Conservation (phyloP, 2,329 filamentous ascomycete genomes). For the Scorias spongiosa region DNA sequence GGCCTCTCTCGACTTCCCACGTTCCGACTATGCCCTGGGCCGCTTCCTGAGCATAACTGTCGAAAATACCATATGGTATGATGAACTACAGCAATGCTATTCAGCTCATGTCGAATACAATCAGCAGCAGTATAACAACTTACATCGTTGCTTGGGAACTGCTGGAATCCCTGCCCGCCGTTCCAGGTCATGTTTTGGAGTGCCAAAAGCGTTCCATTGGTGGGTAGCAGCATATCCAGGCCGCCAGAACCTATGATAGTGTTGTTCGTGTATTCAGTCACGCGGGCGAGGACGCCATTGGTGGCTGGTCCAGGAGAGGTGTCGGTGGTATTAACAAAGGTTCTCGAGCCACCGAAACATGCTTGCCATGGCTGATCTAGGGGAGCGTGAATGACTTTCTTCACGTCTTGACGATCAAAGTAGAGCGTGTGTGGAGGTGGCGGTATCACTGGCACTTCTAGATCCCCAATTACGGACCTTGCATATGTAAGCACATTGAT, state of each 20-base stretch:
- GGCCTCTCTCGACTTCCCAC: slow-evolving; percentile 28
- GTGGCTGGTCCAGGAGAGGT: slow-evolving; percentile 22
- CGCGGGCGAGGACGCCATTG: slow-evolving; percentile 27
- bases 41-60: slow-evolving; percentile 24
- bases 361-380: slow-evolving; percentile 3
- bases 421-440: slow-evolving; percentile 17
- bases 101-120: slow-evolving; percentile 31
- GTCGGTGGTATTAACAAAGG: slow-evolving; percentile 16
- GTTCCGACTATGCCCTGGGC: slow-evolving; percentile 39
- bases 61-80: slow-evolving; percentile 28
- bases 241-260: slow-evolving; percentile 34
- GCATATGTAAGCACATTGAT: slow-evolving; percentile 6
- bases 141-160: slow-evolving; percentile 24
- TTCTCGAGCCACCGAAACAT: neutral
- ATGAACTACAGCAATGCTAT: slow-evolving; percentile 27
- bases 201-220: slow-evolving; percentile 37
- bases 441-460: neutral
- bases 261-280: slow-evolving; percentile 38
- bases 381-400: slow-evolving; percentile 34
- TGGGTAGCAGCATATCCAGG: slow-evolving; percentile 34
- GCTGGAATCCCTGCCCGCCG: slow-evolving; percentile 28
- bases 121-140: slow-evolving; percentile 30
- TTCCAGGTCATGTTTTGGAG: slow-evolving; percentile 41
- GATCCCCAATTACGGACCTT: slow-evolving; percentile 14
- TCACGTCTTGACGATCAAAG: slow-evolving; percentile 39